Evolutionary conservation across 768 basidiomycete genomes (phyloP).

Genomic region (Lanmaoa pseudosensibilis): DNA sequence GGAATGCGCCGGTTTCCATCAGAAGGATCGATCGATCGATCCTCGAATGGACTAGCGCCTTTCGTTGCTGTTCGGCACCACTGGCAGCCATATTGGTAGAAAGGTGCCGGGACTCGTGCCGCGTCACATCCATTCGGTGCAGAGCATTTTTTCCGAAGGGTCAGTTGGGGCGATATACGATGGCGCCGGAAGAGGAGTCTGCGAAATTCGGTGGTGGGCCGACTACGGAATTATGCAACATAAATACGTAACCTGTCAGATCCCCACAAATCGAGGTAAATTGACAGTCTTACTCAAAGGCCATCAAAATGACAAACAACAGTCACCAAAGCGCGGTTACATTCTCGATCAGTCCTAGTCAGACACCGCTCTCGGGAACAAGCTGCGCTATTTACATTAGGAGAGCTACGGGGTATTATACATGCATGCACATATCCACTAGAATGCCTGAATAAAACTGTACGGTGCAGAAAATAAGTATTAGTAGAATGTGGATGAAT

Average conservation of each 20-base stretch:
- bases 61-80: conserved; percentile 9
- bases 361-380: conserved; percentile 2
- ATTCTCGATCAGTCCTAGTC: conserved; percentile 17
- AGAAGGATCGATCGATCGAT: conserved; percentile 31
- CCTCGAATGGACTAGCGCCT: conserved; percentile 20
- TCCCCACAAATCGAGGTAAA: conserved; percentile 32
- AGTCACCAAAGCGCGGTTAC: conserved; percentile 12
- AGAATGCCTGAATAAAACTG: conserved; percentile 36
- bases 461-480: conserved; percentile 36
- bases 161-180: conserved; percentile 5
- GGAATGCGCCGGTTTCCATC: conserved; percentile 28
- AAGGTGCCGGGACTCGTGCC: conserved; percentile 1
- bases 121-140: not conserved
- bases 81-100: not conserved
- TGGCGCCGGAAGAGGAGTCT: conserved; percentile 12
- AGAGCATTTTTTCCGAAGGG: conserved; percentile 5
- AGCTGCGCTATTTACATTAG: conserved; percentile 35
- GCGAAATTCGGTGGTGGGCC: conserved; percentile 14
- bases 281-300: conserved; percentile 29
- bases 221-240: conserved; percentile 3
- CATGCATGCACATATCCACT: conserved; percentile 42
- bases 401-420: conserved; percentile 32
- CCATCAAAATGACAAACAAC: conserved; percentile 33
- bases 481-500: conserved; percentile 34
- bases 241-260: conserved; percentile 31